Base-by-base conservation (phyloP, 2,329 filamentous ascomycete genomes). In the Colletotrichum camelliae region DNA sequence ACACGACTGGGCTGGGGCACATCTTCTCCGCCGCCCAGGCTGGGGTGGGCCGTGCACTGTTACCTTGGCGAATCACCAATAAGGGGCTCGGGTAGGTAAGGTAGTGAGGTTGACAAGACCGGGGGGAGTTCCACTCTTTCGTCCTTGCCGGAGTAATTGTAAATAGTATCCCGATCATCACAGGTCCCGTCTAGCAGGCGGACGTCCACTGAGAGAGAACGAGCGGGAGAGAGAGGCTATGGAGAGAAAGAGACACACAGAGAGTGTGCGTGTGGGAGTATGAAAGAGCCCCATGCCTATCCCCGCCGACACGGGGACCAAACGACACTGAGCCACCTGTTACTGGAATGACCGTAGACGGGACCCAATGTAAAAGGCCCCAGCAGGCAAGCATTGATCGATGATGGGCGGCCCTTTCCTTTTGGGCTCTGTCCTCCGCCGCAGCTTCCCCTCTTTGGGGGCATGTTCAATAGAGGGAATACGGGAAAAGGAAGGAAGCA, bases 111-210 rank as follows among this genome's bases (percentile, higher is more conserved):
- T 31, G 58, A 43, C 61, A 48, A 37, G 29, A 35, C 55, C 15
- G 18, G 8, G 43, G 18, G 29, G 7, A n/a, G 58, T 31, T n/a
- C 74, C 70, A 74, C 74, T 68, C 58, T 29, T 35, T 73, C 58
- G 55, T 67, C 69, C 73, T 75, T 69, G 24, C 62, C 67, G 70
- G 58, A 74, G 64, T 57, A 65, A 74, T 48, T 73, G 73, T 67
- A 68, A 73, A 67, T 69, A 69, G 70, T 43, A 68, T 58, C 62
- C 62, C 57, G 61, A 61, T 75, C 62, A 37, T 65, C 62, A 72
- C 43, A 37, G 72, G 69, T 62, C 27, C n/a, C 24, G 31, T 68
- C 43, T 16, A 62, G 57, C 67, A 62, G 37, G 67, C 21, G 18
- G 18, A n/a, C n/a, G 39, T 48, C 39, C 39, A 48, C 39, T 48